Evolutionary conservation across 768 basidiomycete genomes (phyloP), one percentile per base, ranked within the genome.

Genomic region (Tulasnella sp.): DNA sequence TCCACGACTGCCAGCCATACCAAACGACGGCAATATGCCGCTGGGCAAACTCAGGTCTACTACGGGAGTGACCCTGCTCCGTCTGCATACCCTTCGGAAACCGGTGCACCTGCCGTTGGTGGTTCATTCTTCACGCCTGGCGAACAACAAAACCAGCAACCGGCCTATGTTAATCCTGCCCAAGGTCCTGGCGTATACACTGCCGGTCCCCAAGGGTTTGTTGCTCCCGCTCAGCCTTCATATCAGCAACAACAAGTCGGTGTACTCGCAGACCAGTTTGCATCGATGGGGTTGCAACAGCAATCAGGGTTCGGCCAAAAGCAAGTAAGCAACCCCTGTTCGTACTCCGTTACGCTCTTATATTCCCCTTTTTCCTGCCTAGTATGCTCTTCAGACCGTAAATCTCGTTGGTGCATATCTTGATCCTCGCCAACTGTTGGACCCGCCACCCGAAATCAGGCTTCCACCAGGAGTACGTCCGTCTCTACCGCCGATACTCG

Each of bases 321-420:
- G 65, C 81, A 80, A 42, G 62, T 64, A 49, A 42, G 62, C 39
- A 5, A 25, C 49, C 39, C 7, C 5, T 34, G 12, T 14, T 45
- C 23, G 25, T 23, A 9, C 31, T 51, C 32, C 41, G 23, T 25
- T 34, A 21, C 41, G 52, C 5, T 41, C 21, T 31, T 39, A n/a
- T 40, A 23, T 11, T 46, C 21, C 8, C 42, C 37, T 4, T 53
- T 3, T 15, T n/a, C 21, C 14, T 41, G 36, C 61, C 57, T 61
- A 71, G 63, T 80, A 86, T 65, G 79, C 81, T 59, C 75, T 93
- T 41, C 80, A 82, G 68, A 96, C 91, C 0, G 79, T 88, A 59
- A 98, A 98, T 73, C 77, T 99, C 46, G 81, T 98, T 67, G 89
- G 90, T 2, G 82, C 86, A 35, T 90, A 91, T 31, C 88, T 93